Conservation (phyloP, 805 yeast species). For the Metschnikowia continentalis region DNA sequence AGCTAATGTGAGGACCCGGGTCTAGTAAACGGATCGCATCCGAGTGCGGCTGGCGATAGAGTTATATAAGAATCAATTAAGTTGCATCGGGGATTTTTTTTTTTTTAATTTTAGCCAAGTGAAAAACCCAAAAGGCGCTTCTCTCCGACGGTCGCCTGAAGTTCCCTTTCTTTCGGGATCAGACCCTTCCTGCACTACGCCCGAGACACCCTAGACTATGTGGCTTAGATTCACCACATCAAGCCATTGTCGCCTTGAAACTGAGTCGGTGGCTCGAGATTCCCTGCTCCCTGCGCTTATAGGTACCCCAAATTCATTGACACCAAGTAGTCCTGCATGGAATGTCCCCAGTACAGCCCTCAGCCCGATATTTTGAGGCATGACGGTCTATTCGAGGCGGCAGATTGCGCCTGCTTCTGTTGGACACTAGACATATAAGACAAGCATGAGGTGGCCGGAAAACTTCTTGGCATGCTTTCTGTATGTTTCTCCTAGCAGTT, state of each 20-base stretch:
- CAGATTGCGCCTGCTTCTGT: background rate
- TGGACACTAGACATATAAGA: background rate
- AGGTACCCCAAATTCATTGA: background rate
- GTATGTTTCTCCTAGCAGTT: background rate
- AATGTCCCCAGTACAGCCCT: background rate
- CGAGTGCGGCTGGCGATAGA: constrained; percentile 1
- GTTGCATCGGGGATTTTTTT: constrained; percentile 1
- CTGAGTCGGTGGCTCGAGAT: constrained; percentile 1
- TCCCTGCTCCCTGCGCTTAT: constrained; percentile 2
- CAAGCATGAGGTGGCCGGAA: background rate
- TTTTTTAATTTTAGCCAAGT: background rate
- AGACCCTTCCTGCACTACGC: background rate
- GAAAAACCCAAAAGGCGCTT: constrained; percentile 1
- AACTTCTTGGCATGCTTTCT: background rate
- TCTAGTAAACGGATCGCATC: background rate
- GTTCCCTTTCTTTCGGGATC: background rate
- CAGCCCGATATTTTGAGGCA: constrained; percentile 1
- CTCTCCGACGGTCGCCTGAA: background rate
- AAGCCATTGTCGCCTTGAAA: background rate
- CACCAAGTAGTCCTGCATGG: background rate
- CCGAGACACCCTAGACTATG: background rate
- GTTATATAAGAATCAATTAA: background rate
- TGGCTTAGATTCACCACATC: background rate
- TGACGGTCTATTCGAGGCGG: background rate
- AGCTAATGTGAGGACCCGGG: background rate